Evolutionary conservation across 2,329 filamentous ascomycete genomes (phyloP), one percentile per base, ranked within the genome.

Genomic region (Coccinonectria pachysandricola): DNA sequence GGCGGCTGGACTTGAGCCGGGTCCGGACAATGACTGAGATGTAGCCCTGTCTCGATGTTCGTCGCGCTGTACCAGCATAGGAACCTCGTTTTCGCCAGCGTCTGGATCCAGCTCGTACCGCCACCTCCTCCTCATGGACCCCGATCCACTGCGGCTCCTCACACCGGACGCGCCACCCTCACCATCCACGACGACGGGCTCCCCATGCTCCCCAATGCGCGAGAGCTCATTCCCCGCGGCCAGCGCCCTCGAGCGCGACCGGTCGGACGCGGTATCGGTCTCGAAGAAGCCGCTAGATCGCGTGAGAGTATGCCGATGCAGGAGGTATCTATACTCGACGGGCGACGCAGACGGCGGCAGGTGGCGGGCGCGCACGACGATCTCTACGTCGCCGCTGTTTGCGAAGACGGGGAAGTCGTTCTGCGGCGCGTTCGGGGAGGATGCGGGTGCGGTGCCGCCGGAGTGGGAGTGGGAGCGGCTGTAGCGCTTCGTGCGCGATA

Each of bases 241-340:
- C 25, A 38, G 50, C 31, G 41, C 45, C 7, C 37, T 45, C 7
- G 42, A 39, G 30, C 48, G 57, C 15, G 54, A 53, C 83, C 84
- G 92, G 50, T 87, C 78, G 31, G 79, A 75, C 45, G 75, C 85
- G 22, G 79, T 86, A 49, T 76, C 83, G 13, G 82, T 80, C 54
- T 93, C 84, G 51, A 96, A 96, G 62, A 94, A 95, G 10, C 85
- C 86, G 5, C 86, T 94, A 48, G 82, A 93, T 55, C 92, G 82
- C 16, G 82, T 78, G 40, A 96, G 62, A 20, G 88, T 94, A 46
- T 95, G 70, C 33, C 78, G 71, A 58, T 96, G 88, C 30, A 96
- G 67, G 23, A 95, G 66, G 52, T 95, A 96, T 35, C 81, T 71
- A 50, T 84, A 82, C 56, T 91, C 80, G 24, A 39, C 43, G 18